Percentiles rank a stretch among this genome's conserved stretches.
phyloP scores from a whole-genome alignment of 2,329 filamentous ascomycete genomes.

The Tolypocladium tropicale region DNA sequence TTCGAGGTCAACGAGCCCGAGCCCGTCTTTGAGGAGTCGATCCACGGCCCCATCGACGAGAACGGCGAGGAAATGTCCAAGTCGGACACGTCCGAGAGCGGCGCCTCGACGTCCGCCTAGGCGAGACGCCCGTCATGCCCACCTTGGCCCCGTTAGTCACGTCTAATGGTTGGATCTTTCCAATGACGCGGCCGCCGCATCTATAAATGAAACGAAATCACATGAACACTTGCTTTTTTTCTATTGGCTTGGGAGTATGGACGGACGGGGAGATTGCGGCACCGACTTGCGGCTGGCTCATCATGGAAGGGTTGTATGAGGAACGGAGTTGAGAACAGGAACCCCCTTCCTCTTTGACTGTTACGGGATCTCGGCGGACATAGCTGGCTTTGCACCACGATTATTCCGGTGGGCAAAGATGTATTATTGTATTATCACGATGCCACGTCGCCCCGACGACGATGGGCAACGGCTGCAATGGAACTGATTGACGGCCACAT shows the following conservation, averaged over 20 bases:
- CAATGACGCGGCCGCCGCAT: background rate
- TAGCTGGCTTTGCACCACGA: constrained; percentile 7
- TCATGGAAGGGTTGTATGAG: background rate
- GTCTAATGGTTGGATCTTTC: constrained; percentile 1
- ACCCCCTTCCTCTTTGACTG: constrained; percentile 9
- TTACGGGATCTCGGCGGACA: constrained; percentile 13
- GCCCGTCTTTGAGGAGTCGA: constrained; percentile 80
- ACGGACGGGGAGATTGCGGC: background rate
- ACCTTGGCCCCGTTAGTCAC: constrained; percentile 11
- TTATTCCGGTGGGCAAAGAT: constrained; percentile 10
- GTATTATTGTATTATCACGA: constrained; percentile 20
- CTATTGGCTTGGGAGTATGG: constrained; percentile 1
- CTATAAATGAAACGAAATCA: constrained; percentile 12
- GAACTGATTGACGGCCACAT: background rate
- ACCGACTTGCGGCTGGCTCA: background rate
- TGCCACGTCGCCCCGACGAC: background rate
- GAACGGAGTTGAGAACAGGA: constrained; percentile 4
- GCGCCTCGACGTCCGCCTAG: constrained; percentile 43
- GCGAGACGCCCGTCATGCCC: constrained; percentile 27
- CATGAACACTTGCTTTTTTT: constrained; percentile 7
- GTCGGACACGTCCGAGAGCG: constrained; percentile 49
- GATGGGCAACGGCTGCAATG: background rate
- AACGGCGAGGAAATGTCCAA: constrained; percentile 44
- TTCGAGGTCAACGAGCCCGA: constrained; percentile 86
- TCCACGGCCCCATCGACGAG: constrained; percentile 58